Conservation (phyloP, 345 rosid genomes). For the Sonneratia caseolaris region DNA sequence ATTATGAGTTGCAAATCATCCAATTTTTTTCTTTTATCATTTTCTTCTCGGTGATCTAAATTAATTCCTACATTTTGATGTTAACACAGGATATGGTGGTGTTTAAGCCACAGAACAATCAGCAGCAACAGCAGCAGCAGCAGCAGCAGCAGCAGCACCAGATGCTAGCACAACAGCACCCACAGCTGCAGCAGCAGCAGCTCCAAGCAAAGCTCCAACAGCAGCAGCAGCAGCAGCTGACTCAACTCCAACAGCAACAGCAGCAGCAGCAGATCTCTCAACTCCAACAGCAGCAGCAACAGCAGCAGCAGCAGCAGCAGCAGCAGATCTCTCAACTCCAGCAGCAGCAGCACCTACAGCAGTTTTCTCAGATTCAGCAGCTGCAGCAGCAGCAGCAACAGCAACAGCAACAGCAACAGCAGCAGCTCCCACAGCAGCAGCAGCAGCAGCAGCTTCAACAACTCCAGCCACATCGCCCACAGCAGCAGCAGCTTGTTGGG, state of each 20-base stretch:
- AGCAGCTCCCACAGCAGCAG: conserved; percentile 22
- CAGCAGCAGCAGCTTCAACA: conserved; percentile 29
- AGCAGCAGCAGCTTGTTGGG: conserved; percentile 18
- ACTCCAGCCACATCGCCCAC: conserved; percentile 29
- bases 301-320: conserved; percentile 21
- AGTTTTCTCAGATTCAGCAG: conserved; percentile 1
- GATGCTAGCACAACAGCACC: conserved; percentile 33
- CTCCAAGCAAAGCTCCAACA: conserved; percentile 22
- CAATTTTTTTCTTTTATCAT: not conserved
- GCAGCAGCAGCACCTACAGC: conserved; percentile 28
- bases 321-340: conserved; percentile 18
- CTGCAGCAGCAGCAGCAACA: conserved; percentile 20
- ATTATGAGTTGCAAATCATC: not conserved
- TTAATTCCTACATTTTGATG: not conserved
- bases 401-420: conserved; percentile 49
- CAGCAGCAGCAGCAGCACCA: conserved; percentile 40
- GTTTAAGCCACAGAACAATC: conserved; percentile 82
- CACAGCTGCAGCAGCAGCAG: conserved; percentile 23
- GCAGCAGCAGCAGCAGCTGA: conserved; percentile 25
- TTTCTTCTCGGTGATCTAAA: not conserved
- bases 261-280: conserved; percentile 30
- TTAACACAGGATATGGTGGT: conserved; percentile 82
- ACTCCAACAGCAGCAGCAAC: conserved; percentile 27
- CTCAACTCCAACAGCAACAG: conserved; percentile 27
- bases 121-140: conserved; percentile 40